Conservation (phyloP, 2,329 filamentous ascomycete genomes). For the Trematosphaeria pertusa region DNA sequence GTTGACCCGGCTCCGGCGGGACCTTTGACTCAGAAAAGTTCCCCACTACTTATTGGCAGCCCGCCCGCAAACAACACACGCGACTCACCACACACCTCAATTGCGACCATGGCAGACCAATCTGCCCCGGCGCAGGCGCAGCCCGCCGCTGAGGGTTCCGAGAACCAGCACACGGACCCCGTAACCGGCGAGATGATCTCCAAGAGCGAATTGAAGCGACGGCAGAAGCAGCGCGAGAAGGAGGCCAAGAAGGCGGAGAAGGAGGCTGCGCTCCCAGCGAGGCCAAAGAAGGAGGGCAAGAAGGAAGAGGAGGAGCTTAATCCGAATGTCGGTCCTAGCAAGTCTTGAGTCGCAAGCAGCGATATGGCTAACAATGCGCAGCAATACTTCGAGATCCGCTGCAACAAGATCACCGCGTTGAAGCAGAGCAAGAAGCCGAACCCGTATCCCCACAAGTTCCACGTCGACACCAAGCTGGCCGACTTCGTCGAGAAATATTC, state of each 20-base stretch:
- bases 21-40: slow-evolving; percentile 3
- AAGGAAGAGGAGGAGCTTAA: slow-evolving; percentile 76
- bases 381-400: slow-evolving; percentile 98
- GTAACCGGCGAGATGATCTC: slow-evolving; percentile 84
- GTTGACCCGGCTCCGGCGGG: not conserved
- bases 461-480: slow-evolving; percentile 80
- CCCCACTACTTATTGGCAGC: not conserved
- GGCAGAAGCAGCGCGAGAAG: slow-evolving; percentile 88
- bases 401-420: slow-evolving; percentile 78
- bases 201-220: slow-evolving; percentile 78
- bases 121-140: slow-evolving; percentile 34
- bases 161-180: slow-evolving; percentile 84
- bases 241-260: slow-evolving; percentile 90
- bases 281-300: slow-evolving; percentile 67
- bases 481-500: slow-evolving; percentile 81
- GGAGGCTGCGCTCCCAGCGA: slow-evolving; percentile 70
- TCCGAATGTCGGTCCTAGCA: slow-evolving; percentile 73
- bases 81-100: slow-evolving; percentile 13
- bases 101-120: slow-evolving; percentile 42
- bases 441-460: slow-evolving; percentile 91
- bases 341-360: too few relatives aligned
- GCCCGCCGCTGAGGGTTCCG: slow-evolving; percentile 37
- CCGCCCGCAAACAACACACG: slow-evolving; percentile 4
- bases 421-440: slow-evolving; percentile 76
- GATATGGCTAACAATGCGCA: slow-evolving; percentile 46